Conservation (phyloP, 108 stramenopile genomes). For the Aureococcus anophagefferens region DNA sequence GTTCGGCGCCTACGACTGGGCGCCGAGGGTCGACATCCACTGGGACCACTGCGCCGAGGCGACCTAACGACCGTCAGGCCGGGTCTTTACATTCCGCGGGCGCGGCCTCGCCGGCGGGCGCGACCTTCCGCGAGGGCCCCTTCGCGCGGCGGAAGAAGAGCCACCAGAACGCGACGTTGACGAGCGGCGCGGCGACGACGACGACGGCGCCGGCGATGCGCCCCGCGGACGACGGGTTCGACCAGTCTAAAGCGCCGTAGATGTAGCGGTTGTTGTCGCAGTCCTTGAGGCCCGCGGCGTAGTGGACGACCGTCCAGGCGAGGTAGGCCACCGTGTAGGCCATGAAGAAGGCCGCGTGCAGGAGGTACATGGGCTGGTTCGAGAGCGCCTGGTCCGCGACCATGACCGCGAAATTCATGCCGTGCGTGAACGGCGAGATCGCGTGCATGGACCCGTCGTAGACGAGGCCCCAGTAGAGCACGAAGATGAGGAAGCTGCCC, state of each 20-base stretch:
- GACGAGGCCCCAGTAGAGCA: neutral
- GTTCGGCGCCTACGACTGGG: no score
- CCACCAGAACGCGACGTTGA: no score
- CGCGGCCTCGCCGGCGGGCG: no score
- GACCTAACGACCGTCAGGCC: no score
- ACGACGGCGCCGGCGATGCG: no score
- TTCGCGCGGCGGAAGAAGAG: no score
- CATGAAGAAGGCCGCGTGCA: neutral
- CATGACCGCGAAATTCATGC: neutral
- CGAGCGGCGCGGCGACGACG: no score
- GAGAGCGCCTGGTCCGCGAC: neutral
- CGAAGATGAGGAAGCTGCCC: neutral
- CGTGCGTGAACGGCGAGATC: neutral
- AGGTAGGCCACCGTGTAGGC: neutral
- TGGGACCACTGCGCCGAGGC: no score
- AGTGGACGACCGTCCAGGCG: neutral
- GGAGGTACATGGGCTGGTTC: neutral
- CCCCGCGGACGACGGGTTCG: no score
- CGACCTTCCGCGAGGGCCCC: no score
- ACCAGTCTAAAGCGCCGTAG: neutral
- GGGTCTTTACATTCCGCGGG: no score
- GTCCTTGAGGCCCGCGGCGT: neutral
- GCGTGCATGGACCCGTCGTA: neutral
- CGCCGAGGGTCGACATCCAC: no score
- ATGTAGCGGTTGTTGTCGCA: neutral